Conservation (phyloP, 306 rosid species). For the Prunus armeniaca region DNA sequence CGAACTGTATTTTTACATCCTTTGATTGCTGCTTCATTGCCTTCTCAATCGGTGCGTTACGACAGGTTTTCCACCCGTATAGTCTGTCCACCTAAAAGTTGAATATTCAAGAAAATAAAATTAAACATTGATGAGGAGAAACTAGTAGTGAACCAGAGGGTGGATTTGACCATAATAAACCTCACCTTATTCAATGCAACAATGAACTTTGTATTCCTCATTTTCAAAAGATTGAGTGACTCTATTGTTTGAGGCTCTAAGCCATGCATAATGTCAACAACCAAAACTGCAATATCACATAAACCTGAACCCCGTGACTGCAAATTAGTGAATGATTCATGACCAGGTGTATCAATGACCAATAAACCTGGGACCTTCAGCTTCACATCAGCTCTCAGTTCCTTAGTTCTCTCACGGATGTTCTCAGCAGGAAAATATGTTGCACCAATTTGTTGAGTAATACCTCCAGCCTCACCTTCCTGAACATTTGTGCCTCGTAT, state of each 20-base stretch:
- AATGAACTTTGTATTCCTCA: slow-evolving; percentile 94
- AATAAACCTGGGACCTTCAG: slow-evolving; percentile 87
- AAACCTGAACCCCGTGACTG: slow-evolving; percentile 92
- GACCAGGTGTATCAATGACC: slow-evolving; percentile 97
- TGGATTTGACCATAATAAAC: background rate
- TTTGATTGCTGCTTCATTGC: slow-evolving; percentile 79
- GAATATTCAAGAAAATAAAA: slow-evolving; percentile 11
- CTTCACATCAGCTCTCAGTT: slow-evolving; percentile 88
- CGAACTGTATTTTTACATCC: slow-evolving; percentile 80
- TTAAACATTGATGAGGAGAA: background rate
- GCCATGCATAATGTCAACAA: slow-evolving; percentile 98
- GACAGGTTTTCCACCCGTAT: slow-evolving; percentile 80
- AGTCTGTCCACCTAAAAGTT: slow-evolving; percentile 78
- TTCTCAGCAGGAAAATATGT: slow-evolving; percentile 92
- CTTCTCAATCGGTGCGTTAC: slow-evolving; percentile 72
- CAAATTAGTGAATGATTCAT: slow-evolving; percentile 81
- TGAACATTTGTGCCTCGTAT: slow-evolving; percentile 94
- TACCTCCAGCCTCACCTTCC: slow-evolving; percentile 99
- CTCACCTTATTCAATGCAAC: slow-evolving; percentile 86
- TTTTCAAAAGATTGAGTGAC: slow-evolving; percentile 82
- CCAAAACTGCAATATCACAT: slow-evolving; percentile 94
- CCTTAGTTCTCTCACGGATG: slow-evolving; percentile 91
- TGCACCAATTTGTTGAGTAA: slow-evolving; percentile 97
- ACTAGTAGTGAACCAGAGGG: background rate
- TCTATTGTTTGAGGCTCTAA: slow-evolving; percentile 93